phyloP scores from a whole-genome alignment of 805 yeast species.

The Pichia membranifaciens region DNA sequence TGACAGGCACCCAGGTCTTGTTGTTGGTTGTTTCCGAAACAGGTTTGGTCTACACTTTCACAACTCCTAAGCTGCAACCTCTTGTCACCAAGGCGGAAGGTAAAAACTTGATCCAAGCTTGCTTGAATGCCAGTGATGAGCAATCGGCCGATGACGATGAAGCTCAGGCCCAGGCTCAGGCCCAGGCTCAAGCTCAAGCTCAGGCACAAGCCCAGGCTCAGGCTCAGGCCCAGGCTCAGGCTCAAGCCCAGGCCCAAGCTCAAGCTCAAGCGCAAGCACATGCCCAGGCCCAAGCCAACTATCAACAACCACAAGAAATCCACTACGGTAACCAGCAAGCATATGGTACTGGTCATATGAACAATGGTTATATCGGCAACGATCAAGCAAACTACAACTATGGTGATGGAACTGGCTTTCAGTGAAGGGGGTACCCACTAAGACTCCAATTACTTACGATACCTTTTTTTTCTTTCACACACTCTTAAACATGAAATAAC shows the following conservation, averaged over 20 bases:
- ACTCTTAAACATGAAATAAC: too few relatives aligned
- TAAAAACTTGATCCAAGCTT: constrained; percentile 91
- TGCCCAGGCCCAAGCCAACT: constrained; percentile 25
- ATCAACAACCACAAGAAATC: constrained; percentile 22
- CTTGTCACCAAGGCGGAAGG: constrained; percentile 97
- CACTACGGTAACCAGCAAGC: constrained; percentile 11
- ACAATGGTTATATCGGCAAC: constrained; percentile 7
- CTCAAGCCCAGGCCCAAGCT: constrained; percentile 31
- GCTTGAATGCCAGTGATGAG: constrained; percentile 94
- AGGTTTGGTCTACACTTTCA: constrained; percentile 96
- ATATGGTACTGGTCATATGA: constrained; percentile 3
- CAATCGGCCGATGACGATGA: constrained; percentile 57
- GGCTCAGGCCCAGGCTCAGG: constrained; percentile 31
- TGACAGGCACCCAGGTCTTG: constrained; percentile 96
- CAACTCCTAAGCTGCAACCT: constrained; percentile 98
- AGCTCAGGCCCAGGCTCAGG: constrained; percentile 27
- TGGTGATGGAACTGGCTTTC: constrained; percentile 16
- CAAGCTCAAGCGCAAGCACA: constrained; percentile 22
- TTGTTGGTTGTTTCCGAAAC: constrained; percentile 94
- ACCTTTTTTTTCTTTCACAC: too few relatives aligned
- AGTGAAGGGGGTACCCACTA: too few relatives aligned
- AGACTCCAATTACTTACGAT: too few relatives aligned
- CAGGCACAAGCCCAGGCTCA: constrained; percentile 30
- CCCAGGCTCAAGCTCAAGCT: constrained; percentile 29
- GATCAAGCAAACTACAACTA: constrained; percentile 12